Base-by-base conservation (phyloP, 768 basidiomycete species). In the Galerina marginata region DNA sequence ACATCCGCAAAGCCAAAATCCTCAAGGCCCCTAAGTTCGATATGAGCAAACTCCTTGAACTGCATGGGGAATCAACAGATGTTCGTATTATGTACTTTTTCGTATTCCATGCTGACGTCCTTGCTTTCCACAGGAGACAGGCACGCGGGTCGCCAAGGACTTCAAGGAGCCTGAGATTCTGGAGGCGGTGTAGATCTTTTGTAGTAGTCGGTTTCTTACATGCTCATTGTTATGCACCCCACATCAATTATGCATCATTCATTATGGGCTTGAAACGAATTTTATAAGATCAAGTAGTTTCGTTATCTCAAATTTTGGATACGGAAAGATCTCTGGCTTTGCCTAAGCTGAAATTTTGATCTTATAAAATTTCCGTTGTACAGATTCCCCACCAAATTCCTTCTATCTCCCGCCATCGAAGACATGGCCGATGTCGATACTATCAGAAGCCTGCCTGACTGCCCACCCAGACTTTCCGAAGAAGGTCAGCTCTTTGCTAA, bases 1-100 rank as follows among this genome's bases (percentile, higher is more conserved):
- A 95, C 82, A 86, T 99, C 72, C 92, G 97, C 81, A 99, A 99
- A 84, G 96, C 92, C 69, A 99, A 99, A 86, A 98, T 99, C 75
- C 84, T 99, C 72, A 99, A 98, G 81, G 84, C 96, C 64, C 97
- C 97, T 65, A 97, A 96, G 77, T 95, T 96, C 75, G 96, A 97
- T 77, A 83, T 95, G 58, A 88, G 91, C 65, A 99, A 99, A 81
- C 84, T 99, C 52, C 86, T 99, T 65, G 97, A 99, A 77, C 87
- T 96, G 59, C 97, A 99, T 77, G 95, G 95, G 64, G 96, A 97
- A 77, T 88, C 92, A 68, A 92, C 89, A 70, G 93, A 96, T 70
- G 96, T 95, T 73, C 71, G 95, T 86, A 38, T 48, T 42, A 40
- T 61, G 44, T 60, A 52, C 12, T 47, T 39, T 29, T 9, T 61